Evolutionary conservation across 306 rosid species (phyloP), one percentile per base, ranked within the genome.

Genomic region (Rubus idaeus): DNA sequence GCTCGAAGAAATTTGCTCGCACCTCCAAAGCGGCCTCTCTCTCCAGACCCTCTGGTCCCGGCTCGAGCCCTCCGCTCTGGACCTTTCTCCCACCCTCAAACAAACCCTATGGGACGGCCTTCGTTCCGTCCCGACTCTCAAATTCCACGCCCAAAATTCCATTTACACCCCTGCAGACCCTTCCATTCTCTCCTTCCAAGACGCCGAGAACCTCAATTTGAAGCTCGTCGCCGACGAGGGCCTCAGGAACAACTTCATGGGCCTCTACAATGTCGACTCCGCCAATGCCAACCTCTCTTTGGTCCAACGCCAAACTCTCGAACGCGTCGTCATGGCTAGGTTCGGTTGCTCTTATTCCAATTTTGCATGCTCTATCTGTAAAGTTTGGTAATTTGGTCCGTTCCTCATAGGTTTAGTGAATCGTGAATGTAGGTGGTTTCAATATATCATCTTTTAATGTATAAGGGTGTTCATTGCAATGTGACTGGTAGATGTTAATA

Each of bases 281-380:
- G 82, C 77, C 82, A 81, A 86, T 72, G 78, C 76, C 41, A 80
- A 70, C 78, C 55, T 94, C 76, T 84, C 81, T 57, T 18, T 46
- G 0, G 70, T 84, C 5, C 97, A 94, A 55, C 63, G 79, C 44
- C 87, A 89, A 9, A 85, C 87, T 21, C 96, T 92, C 49, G 85
- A 83, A 78, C 96, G 88, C 23, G 90, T 94, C 55, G 95, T 88
- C 3, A 78, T 68, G 65, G 97, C 91, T 42, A 87, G 90, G 94
- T 81, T 30, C 35, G 35, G 35, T 30, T 30, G 35, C 35, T 30
- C 35, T 30, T 0, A 30, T 30, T 30, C 35, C 35, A 30, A 2
- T 30, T 30, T 30, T 30, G 35, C 2, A 30, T 30, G 35, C 35
- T 30, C 1, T 30, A 30, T 30, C 1, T 30, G 1, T 30, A 30